A percentile compares a stretch with the other conserved stretches of the same genome.
Conservation (phyloP, 1,139 yeast species). For the Magnusiomyces suaveolens region DNA sequence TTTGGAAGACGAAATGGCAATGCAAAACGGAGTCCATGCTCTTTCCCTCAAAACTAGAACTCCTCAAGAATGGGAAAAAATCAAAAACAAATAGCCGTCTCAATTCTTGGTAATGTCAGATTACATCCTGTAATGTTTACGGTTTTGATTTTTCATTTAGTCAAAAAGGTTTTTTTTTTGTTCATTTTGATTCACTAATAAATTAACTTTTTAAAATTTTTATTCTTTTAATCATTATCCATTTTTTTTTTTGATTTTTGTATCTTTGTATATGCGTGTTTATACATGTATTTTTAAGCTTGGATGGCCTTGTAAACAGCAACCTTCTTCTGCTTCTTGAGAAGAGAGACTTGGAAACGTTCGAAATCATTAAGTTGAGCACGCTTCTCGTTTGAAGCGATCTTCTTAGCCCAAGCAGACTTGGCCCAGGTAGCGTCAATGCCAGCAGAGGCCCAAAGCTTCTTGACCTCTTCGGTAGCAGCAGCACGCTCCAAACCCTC, state of each 20-base stretch:
- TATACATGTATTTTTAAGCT: slow-evolving; percentile 61
- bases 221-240: no score
- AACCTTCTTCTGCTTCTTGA: slow-evolving; percentile 93
- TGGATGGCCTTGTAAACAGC: slow-evolving; percentile 87
- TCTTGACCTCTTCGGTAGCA: slow-evolving; percentile 71
- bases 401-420: slow-evolving; percentile 95
- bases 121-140: no score
- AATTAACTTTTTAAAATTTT: no score
- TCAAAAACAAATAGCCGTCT: not conserved
- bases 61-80: slow-evolving; percentile 33
- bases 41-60: slow-evolving; percentile 81
- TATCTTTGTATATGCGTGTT: no score
- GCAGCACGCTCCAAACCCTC: slow-evolving; percentile 89
- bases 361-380: slow-evolving; percentile 89
- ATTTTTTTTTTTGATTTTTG: no score
- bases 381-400: slow-evolving; percentile 91
- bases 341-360: slow-evolving; percentile 98
- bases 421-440: slow-evolving; percentile 85
- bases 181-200: no score
- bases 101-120: no score
- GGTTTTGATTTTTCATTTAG: no score
- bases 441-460: slow-evolving; percentile 91
- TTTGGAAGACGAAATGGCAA: slow-evolving; percentile 60
- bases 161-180: no score
- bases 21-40: slow-evolving; percentile 71